phyloP scores from a whole-genome alignment of 805 yeast species.

The Jamesozyma piceae region DNA sequence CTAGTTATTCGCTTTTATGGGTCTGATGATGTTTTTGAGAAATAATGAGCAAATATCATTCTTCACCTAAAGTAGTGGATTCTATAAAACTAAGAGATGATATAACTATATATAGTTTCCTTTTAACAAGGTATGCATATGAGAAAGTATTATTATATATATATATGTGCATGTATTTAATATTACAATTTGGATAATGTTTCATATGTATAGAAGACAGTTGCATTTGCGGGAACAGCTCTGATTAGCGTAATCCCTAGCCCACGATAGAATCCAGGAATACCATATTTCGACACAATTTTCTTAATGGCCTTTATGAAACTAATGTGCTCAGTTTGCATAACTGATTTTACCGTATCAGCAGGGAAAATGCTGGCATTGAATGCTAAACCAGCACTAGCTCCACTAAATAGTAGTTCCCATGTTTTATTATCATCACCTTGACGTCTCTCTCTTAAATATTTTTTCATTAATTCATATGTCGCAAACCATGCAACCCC shows the following conservation, averaged over 20 bases:
- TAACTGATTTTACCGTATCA: conserved; percentile 79
- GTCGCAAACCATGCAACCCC: conserved; percentile 93
- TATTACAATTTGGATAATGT: conserved; percentile 23
- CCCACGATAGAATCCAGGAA: conserved; percentile 72
- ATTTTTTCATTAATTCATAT: conserved; percentile 51
- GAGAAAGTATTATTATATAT: no score
- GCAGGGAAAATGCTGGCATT: conserved; percentile 78
- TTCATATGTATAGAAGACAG: conserved; percentile 76
- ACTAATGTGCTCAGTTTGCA: conserved; percentile 43
- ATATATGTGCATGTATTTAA: neutral
- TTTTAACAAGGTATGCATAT: no score
- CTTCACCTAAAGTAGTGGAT: no score
- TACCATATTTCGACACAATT: conserved; percentile 47
- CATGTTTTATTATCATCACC: conserved; percentile 32
- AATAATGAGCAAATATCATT: no score
- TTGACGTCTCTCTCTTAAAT: conserved; percentile 22
- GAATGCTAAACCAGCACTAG: conserved; percentile 74
- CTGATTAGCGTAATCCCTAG: conserved; percentile 71
- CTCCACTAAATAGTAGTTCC: conserved; percentile 69
- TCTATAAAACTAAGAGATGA: no score
- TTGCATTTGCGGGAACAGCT: conserved; percentile 85
- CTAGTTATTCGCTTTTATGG: no score
- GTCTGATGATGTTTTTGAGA: no score
- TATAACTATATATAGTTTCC: no score
- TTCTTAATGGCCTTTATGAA: conserved; percentile 38